Conservation (phyloP, 2,329 filamentous ascomycete species). For the Hypoxylon sp. region DNA sequence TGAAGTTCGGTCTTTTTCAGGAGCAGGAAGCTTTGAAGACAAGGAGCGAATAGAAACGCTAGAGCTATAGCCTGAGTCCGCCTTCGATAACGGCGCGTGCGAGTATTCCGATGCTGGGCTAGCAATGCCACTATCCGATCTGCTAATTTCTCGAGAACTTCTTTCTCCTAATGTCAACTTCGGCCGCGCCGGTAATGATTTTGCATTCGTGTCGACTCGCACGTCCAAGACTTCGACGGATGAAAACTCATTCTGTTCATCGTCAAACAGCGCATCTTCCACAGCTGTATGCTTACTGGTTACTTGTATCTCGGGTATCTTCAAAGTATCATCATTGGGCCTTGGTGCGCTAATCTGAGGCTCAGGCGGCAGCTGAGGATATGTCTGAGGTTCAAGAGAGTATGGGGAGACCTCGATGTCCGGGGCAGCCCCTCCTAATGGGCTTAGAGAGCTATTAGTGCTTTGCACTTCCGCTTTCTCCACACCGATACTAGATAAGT, state of each 20-base stretch:
- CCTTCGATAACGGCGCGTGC: slow-evolving; percentile 66
- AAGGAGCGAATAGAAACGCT: slow-evolving; percentile 71
- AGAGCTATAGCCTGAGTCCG: slow-evolving; percentile 74
- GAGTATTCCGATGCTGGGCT: slow-evolving; percentile 62
- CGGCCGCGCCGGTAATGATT: slow-evolving; percentile 53
- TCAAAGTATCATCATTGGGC: slow-evolving; percentile 52
- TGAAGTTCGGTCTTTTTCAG: slow-evolving; percentile 48
- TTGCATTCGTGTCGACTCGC: slow-evolving; percentile 61
- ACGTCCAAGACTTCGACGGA: slow-evolving; percentile 50
- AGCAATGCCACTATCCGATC: slow-evolving; percentile 67
- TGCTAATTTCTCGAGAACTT: slow-evolving; percentile 50
- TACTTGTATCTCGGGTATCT: slow-evolving; percentile 58
- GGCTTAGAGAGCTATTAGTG: neutral
- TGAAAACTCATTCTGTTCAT: slow-evolving; percentile 53
- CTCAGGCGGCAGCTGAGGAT: slow-evolving; percentile 44
- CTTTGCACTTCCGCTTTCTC: slow-evolving; percentile 18
- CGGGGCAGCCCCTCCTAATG: neutral
- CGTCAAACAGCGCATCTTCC: slow-evolving; percentile 66
- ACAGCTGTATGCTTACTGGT: slow-evolving; percentile 65
- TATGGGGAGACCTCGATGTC: slow-evolving; percentile 13
- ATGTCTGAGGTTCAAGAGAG: slow-evolving; percentile 22
- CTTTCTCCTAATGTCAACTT: slow-evolving; percentile 42
- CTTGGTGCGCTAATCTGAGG: slow-evolving; percentile 57
- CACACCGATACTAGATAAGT: neutral
- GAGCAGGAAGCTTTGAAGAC: slow-evolving; percentile 53